These are phyloP conservation scores for Psilocybe mexicana DNA, from an alignment of 1,284 basidiomycete genomes.

Conservation along the genomic window DNA sequence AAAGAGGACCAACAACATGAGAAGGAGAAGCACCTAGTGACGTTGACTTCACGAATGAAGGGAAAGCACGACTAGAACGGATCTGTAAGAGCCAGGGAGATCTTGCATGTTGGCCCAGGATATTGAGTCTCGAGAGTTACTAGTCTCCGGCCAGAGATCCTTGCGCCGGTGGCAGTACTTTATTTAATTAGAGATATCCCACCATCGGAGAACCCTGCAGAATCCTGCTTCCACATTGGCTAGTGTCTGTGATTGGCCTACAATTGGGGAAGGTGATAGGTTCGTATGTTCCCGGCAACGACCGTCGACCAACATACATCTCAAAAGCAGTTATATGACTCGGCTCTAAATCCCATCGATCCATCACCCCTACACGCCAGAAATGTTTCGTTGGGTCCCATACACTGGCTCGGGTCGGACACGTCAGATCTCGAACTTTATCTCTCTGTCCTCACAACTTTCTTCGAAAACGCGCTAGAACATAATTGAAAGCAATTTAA, in stretches of 20 bases:
- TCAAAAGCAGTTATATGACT: background rate
- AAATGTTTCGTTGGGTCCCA: constrained; percentile 8
- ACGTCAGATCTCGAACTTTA: constrained; percentile 31
- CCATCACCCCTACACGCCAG: constrained; percentile 6
- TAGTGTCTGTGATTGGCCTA: constrained; percentile 13
- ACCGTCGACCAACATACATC: background rate
- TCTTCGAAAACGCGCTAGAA: constrained; percentile 20
- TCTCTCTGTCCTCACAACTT: constrained; percentile 33
- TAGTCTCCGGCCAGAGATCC: constrained; percentile 36
- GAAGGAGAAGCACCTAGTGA: constrained; percentile 27
- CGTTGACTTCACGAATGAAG: constrained; percentile 33
- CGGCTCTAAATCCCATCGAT: constrained; percentile 2
- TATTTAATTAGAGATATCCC: constrained; percentile 26
- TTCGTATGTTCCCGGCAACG: background rate
- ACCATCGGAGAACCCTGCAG: constrained; percentile 23
- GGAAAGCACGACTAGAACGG: constrained; percentile 37
- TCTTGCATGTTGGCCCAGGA: constrained; percentile 34
- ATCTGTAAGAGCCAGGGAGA: constrained; percentile 36
- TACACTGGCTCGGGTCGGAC: constrained; percentile 8
- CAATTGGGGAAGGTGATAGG: constrained; percentile 14
- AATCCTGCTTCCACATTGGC: constrained; percentile 19
- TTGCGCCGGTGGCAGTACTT: constrained; percentile 29
- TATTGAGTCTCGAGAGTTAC: constrained; percentile 27
- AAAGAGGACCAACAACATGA: constrained; percentile 26
- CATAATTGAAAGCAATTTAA: constrained; percentile 23